These are phyloP conservation scores for Sporothrix luriei DNA, from an alignment of 2,329 filamentous ascomycete species.

Conservation along the genomic window DNA sequence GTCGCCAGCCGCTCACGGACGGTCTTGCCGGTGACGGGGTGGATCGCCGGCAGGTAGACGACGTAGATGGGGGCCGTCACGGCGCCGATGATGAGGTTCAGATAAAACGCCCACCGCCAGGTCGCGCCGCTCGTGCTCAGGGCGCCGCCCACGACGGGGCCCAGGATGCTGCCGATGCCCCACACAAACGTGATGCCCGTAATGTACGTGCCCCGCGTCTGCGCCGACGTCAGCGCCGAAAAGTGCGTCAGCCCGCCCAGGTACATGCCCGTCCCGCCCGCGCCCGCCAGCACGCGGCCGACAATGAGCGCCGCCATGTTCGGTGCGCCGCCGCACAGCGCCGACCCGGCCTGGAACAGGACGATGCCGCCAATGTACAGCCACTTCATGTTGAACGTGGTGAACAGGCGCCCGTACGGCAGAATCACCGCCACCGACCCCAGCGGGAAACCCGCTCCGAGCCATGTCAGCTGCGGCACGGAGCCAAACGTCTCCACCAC, in stretches of 20 bases:
- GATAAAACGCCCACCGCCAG: conserved; percentile 52
- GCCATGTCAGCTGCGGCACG: conserved; percentile 47
- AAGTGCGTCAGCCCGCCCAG: conserved; percentile 35
- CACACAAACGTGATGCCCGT: conserved; percentile 27
- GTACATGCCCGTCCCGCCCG: conserved; percentile 48
- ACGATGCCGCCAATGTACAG: conserved; percentile 38
- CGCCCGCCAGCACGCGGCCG: conserved; percentile 49
- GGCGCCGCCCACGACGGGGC: conserved; percentile 30
- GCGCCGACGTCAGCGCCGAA: conserved; percentile 17
- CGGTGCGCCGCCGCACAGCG: conserved; percentile 47
- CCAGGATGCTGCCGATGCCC: conserved; percentile 31
- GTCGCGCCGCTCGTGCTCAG: conserved; percentile 40
- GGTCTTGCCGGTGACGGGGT: conserved; percentile 34
- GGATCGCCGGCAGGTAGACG: conserved; percentile 44
- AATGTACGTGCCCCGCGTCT: conserved; percentile 29
- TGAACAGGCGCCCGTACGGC: conserved; percentile 44
- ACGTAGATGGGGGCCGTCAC: conserved; percentile 50
- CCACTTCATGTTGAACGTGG: conserved; percentile 49
- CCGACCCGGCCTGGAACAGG: conserved; percentile 38
- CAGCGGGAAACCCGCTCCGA: conserved; percentile 46
- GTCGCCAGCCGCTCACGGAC: conserved; percentile 36
- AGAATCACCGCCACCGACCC: conserved; percentile 45
- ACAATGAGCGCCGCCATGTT: conserved; percentile 50
- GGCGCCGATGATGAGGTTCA: conserved; percentile 52
- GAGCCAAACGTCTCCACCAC: conserved; percentile 45